A percentile compares a stretch with the other conserved stretches of the same genome.
phyloP scores from a whole-genome alignment of 73 alveolate species.

The Uronychia binucleata region DNA sequence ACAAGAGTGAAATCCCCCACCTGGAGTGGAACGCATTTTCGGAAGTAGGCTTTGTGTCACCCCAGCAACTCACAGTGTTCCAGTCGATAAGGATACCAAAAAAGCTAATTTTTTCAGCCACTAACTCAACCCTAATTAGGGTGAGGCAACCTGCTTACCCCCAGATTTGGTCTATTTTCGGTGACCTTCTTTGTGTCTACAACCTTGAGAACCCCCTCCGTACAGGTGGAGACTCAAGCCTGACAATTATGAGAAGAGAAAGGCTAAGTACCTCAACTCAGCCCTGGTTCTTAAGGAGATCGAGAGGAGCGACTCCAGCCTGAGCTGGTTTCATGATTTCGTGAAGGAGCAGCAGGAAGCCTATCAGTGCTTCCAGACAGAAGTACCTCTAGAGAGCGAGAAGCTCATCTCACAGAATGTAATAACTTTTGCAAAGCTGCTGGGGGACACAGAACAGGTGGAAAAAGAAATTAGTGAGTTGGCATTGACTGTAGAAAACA shows the following conservation, averaged over 20 bases:
- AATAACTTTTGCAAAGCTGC: not conserved
- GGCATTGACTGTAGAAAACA: not conserved
- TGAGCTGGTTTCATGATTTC: not conserved
- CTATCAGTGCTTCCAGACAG: not conserved
- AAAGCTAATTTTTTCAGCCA: not conserved
- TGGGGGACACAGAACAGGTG: not conserved
- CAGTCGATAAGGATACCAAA: constrained; percentile 11
- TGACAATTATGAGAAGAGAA: constrained; percentile 1
- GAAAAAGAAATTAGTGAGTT: constrained; percentile 5
- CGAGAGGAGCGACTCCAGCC: not conserved
- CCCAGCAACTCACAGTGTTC: constrained; percentile 3
- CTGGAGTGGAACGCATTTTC: constrained; percentile 7
- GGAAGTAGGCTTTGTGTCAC: not conserved
- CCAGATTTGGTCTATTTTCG: constrained; percentile 11
- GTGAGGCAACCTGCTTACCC: not conserved
- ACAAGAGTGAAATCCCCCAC: not conserved
- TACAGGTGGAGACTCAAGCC: constrained; percentile 19
- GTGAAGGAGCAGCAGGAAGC: not conserved
- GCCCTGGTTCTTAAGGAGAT: constrained; percentile 11
- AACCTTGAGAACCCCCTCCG: constrained; percentile 34
- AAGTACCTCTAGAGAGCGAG: not conserved
- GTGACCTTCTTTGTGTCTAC: constrained; percentile 18
- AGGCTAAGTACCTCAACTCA: not conserved
- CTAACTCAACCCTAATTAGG: constrained; percentile 12
- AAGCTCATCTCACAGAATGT: not conserved